Evolutionary conservation across 2,329 filamentous ascomycete species (phyloP).

Genomic region (Fusarium sp.): DNA sequence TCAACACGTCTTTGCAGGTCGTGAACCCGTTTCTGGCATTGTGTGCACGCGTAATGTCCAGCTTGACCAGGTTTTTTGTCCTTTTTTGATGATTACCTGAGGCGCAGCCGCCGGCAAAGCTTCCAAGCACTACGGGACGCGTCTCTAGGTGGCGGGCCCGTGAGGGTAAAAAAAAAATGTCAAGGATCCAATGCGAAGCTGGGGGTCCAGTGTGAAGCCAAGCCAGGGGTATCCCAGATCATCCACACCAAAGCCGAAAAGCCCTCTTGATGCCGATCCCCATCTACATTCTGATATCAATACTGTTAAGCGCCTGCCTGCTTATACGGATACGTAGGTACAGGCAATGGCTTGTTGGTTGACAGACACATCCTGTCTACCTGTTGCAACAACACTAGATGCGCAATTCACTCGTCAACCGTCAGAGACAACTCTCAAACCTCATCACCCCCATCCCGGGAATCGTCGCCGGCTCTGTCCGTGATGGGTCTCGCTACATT

Average conservation of each 20-base stretch:
- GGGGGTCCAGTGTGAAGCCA: background rate
- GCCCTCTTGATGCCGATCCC: slow-evolving; percentile 26
- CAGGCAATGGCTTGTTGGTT: background rate
- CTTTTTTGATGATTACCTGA: background rate
- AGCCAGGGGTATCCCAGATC: slow-evolving; percentile 20
- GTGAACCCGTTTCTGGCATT: background rate
- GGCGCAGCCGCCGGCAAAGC: slow-evolving; percentile 11
- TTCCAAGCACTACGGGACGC: slow-evolving; percentile 8
- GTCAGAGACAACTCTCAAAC: background rate
- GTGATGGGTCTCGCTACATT: background rate
- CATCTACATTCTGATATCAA: slow-evolving; percentile 8
- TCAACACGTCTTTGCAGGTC: background rate
- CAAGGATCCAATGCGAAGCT: background rate
- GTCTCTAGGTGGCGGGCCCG: slow-evolving; percentile 22
- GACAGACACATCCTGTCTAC: background rate
- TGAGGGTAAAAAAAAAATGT: background rate
- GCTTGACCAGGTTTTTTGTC: slow-evolving; percentile 1
- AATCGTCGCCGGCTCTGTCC: slow-evolving; percentile 16
- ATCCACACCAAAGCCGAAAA: slow-evolving; percentile 34
- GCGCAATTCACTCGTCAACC: background rate
- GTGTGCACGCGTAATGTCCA: slow-evolving; percentile 8
- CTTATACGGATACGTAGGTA: background rate
- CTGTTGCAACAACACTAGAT: background rate
- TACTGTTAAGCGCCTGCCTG: background rate
- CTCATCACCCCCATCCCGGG: slow-evolving; percentile 2